Conservation (phyloP, 805 yeast genomes). For the Nakazawaea populi region DNA sequence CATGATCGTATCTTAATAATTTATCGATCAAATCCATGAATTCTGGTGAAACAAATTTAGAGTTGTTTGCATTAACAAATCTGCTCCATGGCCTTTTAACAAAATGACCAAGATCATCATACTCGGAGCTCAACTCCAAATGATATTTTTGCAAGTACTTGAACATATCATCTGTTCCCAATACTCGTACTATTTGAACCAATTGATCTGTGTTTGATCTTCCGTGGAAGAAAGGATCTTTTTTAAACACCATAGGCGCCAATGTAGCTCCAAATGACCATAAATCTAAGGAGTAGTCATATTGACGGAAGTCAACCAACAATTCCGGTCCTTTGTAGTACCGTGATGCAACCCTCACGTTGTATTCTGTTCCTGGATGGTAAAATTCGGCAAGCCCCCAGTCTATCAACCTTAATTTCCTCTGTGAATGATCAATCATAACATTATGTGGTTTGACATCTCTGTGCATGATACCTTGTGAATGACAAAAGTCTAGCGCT, state of each 20-base stretch:
- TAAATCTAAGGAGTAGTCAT: constrained; percentile 86
- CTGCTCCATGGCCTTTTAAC: constrained; percentile 62
- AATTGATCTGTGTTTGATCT: constrained; percentile 87
- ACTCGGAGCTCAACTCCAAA: constrained; percentile 65
- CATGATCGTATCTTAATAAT: constrained; percentile 78
- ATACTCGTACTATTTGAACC: constrained; percentile 79
- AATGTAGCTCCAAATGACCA: constrained; percentile 95
- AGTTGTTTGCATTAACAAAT: constrained; percentile 50
- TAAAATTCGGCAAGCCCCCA: constrained; percentile 97
- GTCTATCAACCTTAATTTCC: constrained; percentile 74
- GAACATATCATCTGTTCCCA: constrained; percentile 79
- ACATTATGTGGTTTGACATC: constrained; percentile 95
- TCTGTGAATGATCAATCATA: constrained; percentile 81
- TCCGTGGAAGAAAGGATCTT: constrained; percentile 91
- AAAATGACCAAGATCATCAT: constrained; percentile 66
- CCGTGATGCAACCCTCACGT: constrained; percentile 90
- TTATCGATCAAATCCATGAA: constrained; percentile 67
- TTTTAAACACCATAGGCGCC: constrained; percentile 84
- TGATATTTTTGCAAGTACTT: constrained; percentile 67
- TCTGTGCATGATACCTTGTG: constrained; percentile 94
- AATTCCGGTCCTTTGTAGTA: constrained; percentile 93
- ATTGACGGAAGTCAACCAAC: constrained; percentile 76
- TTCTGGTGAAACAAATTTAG: constrained; percentile 44
- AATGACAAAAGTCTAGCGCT: constrained; percentile 86
- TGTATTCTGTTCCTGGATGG: constrained; percentile 83